Evolutionary conservation across 1,284 basidiomycete genomes (phyloP), one percentile per base, ranked within the genome.

Genomic region (Ceratobasidium sp.): DNA sequence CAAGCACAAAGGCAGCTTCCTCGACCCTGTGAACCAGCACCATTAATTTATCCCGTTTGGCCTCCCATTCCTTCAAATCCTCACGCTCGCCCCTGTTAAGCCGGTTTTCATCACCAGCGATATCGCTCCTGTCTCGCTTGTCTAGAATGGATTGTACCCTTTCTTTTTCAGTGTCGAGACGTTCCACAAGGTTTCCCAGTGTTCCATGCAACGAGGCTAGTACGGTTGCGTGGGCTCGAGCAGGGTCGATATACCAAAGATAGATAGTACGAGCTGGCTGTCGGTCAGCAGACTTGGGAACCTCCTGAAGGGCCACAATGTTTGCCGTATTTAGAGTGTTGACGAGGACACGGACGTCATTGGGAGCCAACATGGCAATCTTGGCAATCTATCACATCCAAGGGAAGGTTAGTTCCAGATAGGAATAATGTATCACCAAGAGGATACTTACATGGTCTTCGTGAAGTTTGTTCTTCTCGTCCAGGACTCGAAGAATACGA

Each of bases 401-500:
- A 47, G 38, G 38, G 6, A 20, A 5, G 13, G 15, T n/a, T 49
- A 50, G 57, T 50, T 45, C 56, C 10, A 29, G 27, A 34, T n/a
- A 15, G 25, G n/a, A 31, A 49, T 27, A 17, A 38, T 13, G 49
- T 31, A 62, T 32, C 17, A 17, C n/a, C n/a, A 49, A 53, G 34
- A 40, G 12, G 31, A 3, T 3, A 80, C 85, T 70, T 70, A 93
- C 93, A 82, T 95, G 93, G 77, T 96, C 96, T 79, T 98, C 96
- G 72, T 96, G 93, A 82, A 96, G 89, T 79, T 97, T 97, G n/a
- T 93, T 94, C n/a, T 89, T 89, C 68, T 91, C 87, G 57, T 93
- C 79, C 32, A 99, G 79, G 22, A 98, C 82, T 58, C 91, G 85
- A 71, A 98, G 81, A 62, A 98, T 89, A 40, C 96, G 84, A 1